Conservation (phyloP, 176 grass and related monocot species). For the Olyra latifolia region DNA sequence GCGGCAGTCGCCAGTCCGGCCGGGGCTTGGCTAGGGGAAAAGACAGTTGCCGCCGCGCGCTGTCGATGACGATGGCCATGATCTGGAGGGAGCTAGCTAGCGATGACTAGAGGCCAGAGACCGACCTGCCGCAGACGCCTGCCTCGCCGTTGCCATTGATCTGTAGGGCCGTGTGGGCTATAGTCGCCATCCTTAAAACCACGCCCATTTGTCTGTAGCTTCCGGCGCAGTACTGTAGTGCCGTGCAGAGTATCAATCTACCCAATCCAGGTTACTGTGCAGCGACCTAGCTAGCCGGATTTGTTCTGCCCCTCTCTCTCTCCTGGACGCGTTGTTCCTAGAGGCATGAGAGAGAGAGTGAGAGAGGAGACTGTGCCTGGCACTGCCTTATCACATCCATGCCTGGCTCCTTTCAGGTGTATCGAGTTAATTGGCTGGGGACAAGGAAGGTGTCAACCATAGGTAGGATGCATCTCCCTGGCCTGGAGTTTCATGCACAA, state of each 20-base stretch:
- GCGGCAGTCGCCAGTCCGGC: background rate
- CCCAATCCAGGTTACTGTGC: background rate
- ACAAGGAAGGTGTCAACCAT: slow-evolving; percentile 23
- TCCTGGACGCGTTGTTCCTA: background rate
- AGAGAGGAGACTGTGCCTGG: background rate
- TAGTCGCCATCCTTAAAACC: slow-evolving; percentile 38
- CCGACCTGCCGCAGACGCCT: background rate
- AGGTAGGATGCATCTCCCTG: too few species aligned
- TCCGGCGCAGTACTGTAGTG: too few species aligned
- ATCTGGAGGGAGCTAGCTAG: too few species aligned
- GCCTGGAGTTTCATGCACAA: too few species aligned
- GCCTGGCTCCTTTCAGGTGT: background rate
- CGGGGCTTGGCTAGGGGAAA: background rate
- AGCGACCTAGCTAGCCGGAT: background rate
- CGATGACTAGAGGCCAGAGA: too few species aligned
- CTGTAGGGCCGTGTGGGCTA: too few species aligned
- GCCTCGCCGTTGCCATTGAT: too few species aligned
- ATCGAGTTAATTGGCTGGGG: background rate
- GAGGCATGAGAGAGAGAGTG: background rate
- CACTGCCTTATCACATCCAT: slow-evolving; percentile 10
- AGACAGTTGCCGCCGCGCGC: background rate
- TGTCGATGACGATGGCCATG: background rate
- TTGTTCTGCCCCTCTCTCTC: background rate
- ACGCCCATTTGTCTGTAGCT: background rate
- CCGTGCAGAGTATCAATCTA: background rate